Percentiles rank a stretch among this genome's conserved stretches.
Conservation (phyloP, 2,329 filamentous ascomycete species). For the Colletotrichum spinosum region DNA sequence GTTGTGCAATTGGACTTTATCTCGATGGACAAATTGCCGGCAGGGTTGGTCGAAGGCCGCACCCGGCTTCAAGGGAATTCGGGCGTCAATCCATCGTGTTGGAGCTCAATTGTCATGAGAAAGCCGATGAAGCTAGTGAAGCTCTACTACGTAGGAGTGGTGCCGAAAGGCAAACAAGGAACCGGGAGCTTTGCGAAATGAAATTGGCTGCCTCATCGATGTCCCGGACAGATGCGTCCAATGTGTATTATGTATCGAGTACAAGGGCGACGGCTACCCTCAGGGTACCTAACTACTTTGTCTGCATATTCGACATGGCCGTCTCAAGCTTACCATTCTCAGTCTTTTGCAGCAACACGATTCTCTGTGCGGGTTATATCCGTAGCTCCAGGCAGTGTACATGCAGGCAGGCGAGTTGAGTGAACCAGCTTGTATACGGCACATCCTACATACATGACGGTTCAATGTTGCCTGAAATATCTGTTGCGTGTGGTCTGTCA, state of each 20-base stretch:
- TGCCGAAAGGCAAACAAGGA: conserved; percentile 3
- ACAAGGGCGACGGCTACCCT: background rate
- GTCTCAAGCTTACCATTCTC: no score
- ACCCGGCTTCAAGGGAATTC: background rate
- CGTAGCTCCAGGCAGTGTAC: no score
- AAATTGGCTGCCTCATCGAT: conserved; percentile 11
- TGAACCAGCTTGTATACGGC: no score
- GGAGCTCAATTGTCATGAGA: background rate
- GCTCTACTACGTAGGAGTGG: background rate
- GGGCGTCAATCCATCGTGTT: conserved; percentile 1
- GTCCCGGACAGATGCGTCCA: background rate
- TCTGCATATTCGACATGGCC: background rate
- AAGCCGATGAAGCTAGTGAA: background rate
- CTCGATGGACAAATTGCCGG: background rate
- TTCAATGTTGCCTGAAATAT: conserved; percentile 5
- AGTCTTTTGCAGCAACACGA: no score
- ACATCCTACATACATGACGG: conserved; percentile 4
- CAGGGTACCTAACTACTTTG: background rate
- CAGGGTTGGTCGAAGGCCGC: background rate
- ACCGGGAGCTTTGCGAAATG: conserved; percentile 14
- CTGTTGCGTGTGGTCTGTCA: background rate
- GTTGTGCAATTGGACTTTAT: background rate
- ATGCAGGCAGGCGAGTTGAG: no score
- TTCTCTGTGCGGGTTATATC: no score
- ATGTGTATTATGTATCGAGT: conserved; percentile 1